Evolutionary conservation across 148 eudicot genomes (phyloP), one percentile per base, ranked within the genome.

Genomic region (Agrostemma githago): DNA sequence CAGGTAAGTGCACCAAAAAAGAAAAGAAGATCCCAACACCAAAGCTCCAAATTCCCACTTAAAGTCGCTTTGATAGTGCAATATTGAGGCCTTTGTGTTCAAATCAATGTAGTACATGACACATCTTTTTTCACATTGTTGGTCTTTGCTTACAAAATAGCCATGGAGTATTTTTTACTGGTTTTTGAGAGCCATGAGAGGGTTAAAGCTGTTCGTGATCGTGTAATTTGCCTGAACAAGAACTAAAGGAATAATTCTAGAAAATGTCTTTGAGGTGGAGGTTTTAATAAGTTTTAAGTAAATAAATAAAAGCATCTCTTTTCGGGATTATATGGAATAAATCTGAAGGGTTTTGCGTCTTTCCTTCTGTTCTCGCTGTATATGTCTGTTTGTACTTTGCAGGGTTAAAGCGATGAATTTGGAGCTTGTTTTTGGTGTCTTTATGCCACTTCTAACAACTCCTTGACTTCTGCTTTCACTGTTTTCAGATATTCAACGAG

Each of bases 401-500:
- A 8, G 3, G 54, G 14, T 3, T 48, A 48, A 48, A 48, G 54
- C 9, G 3, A 48, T 43, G 54, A 48, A 48, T 11, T 48, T n/a
- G n/a, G n/a, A n/a, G n/a, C n/a, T n/a, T n/a, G n/a, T n/a, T n/a
- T n/a, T n/a, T n/a, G n/a, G n/a, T n/a, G n/a, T n/a, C n/a, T n/a
- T n/a, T n/a, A n/a, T n/a, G n/a, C n/a, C n/a, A n/a, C n/a, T n/a
- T 9, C 54, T 48, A 48, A 9, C 54, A 6, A 48, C 8, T 48
- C 8, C 54, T 48, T 48, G 54, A 48, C 34, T 26, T 26, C 34
- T 60, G 34, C 34, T 26, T 26, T 60, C 37, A 4, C 38, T 8
- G 37, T 56, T 10, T 83, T 70, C 86, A 93, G 98, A 57, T 93
- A 59, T 93, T 93, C 75, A 93, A 93, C 62, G 96, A 92, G 74